Evolutionary conservation across 768 basidiomycete species (phyloP), one percentile per base, ranked within the genome.

Genomic region (Russula lepida): DNA sequence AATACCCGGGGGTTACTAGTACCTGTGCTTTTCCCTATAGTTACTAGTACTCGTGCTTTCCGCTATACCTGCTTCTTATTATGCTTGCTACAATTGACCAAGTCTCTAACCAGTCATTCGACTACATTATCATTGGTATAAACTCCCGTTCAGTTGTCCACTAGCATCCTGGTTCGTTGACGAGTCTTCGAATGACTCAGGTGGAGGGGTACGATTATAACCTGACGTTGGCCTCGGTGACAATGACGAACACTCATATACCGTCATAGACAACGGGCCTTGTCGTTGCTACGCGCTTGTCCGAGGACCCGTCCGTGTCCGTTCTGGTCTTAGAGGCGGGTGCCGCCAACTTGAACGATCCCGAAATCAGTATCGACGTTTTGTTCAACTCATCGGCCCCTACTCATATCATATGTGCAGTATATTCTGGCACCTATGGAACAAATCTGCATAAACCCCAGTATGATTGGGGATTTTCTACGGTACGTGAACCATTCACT

Each of bases 71-170:
- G n/a, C n/a, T n/a, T 9, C 28, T 25, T 21, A 48, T 47, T 59
- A 64, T 66, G 65, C 54, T 54, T n/a, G 58, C 48, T 54, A 57
- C 53, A 21, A 39, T 68, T 30, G 47, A 61, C 43, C 64, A 58
- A 44, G 62, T 66, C 23, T 58, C 51, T 4, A 30, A 57, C 39
- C 30, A 58, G 21, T 43, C 54, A 23, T 68, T 68, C 30, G 65
- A 68, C 51, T 68, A 68, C 50, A 59, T 68, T 49, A 39, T 63
- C 27, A 39, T 66, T 9, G 63, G 68, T 61, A 25, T 15, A 57
- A 30, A 7, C 17, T 30, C 30, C 49, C 19, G 6, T 44, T 33
- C 8, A n/a, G n/a, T n/a, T n/a, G n/a, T 6, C 35, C 7, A 2
- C 4, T 6, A 6, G 5, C 13, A 17, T 17, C 35, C 11, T 6